Percentiles rank a stretch among this genome's conserved stretches.
These are phyloP conservation scores for Alternaria solani DNA, from an alignment of 2,329 filamentous ascomycete genomes.

Conservation along the genomic window DNA sequence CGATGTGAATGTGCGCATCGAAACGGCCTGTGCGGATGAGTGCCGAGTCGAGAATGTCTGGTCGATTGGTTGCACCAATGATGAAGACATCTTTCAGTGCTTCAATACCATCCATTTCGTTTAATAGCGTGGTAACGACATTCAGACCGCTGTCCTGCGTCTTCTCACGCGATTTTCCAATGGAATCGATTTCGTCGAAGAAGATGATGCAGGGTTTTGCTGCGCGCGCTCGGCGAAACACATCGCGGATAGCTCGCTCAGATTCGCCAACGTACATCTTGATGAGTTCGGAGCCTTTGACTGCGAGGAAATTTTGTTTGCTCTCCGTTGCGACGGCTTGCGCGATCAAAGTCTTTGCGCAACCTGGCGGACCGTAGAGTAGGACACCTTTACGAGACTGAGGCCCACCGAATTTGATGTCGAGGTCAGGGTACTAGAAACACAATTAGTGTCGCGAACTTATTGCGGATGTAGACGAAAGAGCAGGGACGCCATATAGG, in stretches of 20 bases:
- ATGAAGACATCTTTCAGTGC: conserved; percentile 82
- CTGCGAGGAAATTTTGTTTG: conserved; percentile 90
- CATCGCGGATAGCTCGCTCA: conserved; percentile 81
- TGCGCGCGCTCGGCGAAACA: conserved; percentile 85
- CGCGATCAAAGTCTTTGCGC: conserved; percentile 91
- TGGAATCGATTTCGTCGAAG: conserved; percentile 95
- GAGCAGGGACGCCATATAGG: not conserved
- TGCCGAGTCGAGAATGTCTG: conserved; percentile 84
- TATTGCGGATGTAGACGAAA: not conserved
- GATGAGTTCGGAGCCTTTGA: conserved; percentile 91
- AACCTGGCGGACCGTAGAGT: conserved; percentile 91
- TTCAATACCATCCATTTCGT: conserved; percentile 96
- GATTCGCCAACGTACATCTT: conserved; percentile 98
- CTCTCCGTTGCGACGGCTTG: conserved; percentile 92
- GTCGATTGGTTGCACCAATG: conserved; percentile 90
- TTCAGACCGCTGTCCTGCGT: conserved; percentile 70
- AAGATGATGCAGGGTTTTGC: conserved; percentile 93
- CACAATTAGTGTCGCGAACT: conserved; percentile 3
- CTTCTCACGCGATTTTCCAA: conserved; percentile 67
- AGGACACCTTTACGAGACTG: conserved; percentile 78
- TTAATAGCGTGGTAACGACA: conserved; percentile 86
- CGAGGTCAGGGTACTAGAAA: conserved; percentile 46
- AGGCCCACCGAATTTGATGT: conserved; percentile 45
- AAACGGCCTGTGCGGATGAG: conserved; percentile 86
- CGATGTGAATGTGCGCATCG: conserved; percentile 85